Evolutionary conservation across 495 filamentous ascomycete species (phyloP), one percentile per base, ranked within the genome.

Genomic region (Penicillium cataractarum): DNA sequence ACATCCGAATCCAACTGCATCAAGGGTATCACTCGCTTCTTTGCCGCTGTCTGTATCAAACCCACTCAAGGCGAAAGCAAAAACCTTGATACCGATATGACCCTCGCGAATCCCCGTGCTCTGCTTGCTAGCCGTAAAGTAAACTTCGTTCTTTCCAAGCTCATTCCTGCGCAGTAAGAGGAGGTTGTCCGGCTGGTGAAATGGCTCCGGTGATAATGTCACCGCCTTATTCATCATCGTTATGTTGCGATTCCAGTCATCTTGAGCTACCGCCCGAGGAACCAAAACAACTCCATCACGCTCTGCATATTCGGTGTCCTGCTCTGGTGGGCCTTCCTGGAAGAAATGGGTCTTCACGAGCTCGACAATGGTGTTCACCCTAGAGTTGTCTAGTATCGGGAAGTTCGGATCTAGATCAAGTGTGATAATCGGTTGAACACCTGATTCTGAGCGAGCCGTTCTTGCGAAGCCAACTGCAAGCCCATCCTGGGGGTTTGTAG

Each of bases 1-100:
- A 50, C 77, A 78, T 63, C 81, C 79, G 19, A 67, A 62, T 0
- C 83, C 83, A 1, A 83, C 51, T 0, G 59, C 55, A 1, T 9
- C n/a, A 13, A 24, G 0, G 24, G 0, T 1, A 5, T 32, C n/a
- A n/a, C 4, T 10, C 9, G 3, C 1, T 2, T 19, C 2, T 21
- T 17, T 22, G 19, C 10, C 19, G 1, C 6, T 12, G 3, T 17
- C 9, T 22, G n/a, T 27, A 55, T 84, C 81, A 22, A 69, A 68
- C 64, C 73, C 71, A 52, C 75, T 80, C 0, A 84, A n/a, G 3
- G 78, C 77, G n/a, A 76, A 72, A 0, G 65, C 58, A 0, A 66
- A 63, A 13, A 78, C 70, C 19, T 60, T 54, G 7, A 80, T 74
- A 17, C 73, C 69, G 1, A 80, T 57, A 15, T 67, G 37, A 10